A percentile compares a stretch with the other conserved stretches of the same genome.
Conservation (phyloP, 495 filamentous ascomycete genomes). For the Staphylotrichum longicolle region DNA sequence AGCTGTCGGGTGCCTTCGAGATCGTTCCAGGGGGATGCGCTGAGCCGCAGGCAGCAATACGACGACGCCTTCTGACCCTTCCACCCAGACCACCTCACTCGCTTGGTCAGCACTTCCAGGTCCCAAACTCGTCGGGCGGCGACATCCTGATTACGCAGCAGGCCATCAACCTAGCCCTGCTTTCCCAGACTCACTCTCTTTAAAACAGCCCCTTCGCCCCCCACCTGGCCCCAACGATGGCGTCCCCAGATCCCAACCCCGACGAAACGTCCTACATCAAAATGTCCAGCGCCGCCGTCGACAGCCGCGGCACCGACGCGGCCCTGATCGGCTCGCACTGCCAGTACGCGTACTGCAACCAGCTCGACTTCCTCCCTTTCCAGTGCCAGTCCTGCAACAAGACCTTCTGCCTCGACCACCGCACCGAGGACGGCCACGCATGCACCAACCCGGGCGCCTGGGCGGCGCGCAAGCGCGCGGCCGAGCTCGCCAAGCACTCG, state of each 20-base stretch:
- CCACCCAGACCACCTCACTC: neutral
- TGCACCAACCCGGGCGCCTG: slow-evolving; percentile 83
- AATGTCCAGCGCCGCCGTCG: slow-evolving; percentile 53
- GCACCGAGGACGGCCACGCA: slow-evolving; percentile 77
- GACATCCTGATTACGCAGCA: slow-evolving; percentile 7
- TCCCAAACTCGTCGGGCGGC: neutral
- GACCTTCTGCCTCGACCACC: slow-evolving; percentile 93
- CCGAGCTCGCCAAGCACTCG: slow-evolving; percentile 47
- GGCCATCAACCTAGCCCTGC: neutral
- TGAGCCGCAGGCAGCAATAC: slow-evolving; percentile 16
- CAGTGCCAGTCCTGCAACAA: slow-evolving; percentile 81
- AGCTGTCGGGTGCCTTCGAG: slow-evolving; percentile 20
- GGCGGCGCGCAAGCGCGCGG: slow-evolving; percentile 66
- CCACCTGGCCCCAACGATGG: slow-evolving; percentile 36
- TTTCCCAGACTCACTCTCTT: slow-evolving; percentile 1
- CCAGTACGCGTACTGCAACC: slow-evolving; percentile 84
- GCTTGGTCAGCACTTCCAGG: slow-evolving; percentile 20
- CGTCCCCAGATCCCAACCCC: slow-evolving; percentile 37
- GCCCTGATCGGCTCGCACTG: slow-evolving; percentile 87
- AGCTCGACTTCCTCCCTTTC: slow-evolving; percentile 96
- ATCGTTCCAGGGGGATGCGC: slow-evolving; percentile 22
- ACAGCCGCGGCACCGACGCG: slow-evolving; percentile 71
- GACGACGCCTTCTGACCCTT: neutral
- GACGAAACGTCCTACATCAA: slow-evolving; percentile 49
- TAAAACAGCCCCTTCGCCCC: slow-evolving; percentile 15